These are phyloP conservation scores for Lipomyces oligophaga DNA, from an alignment of 805 yeast genomes.

Conservation along the genomic window DNA sequence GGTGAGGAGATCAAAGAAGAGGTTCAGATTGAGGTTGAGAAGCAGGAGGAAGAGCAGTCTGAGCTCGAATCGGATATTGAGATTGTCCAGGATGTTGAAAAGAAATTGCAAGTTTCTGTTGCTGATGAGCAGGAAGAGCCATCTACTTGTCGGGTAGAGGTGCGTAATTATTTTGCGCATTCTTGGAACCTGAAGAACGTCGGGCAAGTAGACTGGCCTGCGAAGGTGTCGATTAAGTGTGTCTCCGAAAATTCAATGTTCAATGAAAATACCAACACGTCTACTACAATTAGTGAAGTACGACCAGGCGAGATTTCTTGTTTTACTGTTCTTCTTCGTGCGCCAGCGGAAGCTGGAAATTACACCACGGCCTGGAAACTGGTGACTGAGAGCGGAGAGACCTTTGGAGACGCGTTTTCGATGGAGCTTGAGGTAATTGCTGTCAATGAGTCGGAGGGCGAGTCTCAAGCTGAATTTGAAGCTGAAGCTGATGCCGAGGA, in stretches of 20 bases:
- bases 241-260: constrained; percentile 18
- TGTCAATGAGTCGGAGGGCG: constrained; percentile 16
- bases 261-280: constrained; percentile 4
- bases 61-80: not conserved
- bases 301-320: constrained; percentile 22
- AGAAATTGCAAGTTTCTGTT: constrained; percentile 5
- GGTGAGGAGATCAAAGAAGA: constrained; percentile 1
- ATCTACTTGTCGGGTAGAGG: too few species aligned
- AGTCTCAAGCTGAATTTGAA: constrained; percentile 22
- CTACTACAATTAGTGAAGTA: constrained; percentile 14
- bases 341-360: constrained; percentile 11
- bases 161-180: constrained; percentile 20
- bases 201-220: constrained; percentile 23
- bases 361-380: constrained; percentile 13
- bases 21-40: constrained; percentile 5
- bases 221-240: constrained; percentile 15
- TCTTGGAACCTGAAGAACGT: constrained; percentile 25
- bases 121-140: too few species aligned
- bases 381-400: constrained; percentile 20
- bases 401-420: constrained; percentile 22
- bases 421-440: constrained; percentile 20
- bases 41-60: not conserved
- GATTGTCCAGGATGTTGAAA: not conserved
- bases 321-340: constrained; percentile 22
- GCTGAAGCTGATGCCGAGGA: constrained; percentile 8